phyloP scores from a whole-genome alignment of 352 stramenopile species.

The Phytopythium ostracodes region DNA sequence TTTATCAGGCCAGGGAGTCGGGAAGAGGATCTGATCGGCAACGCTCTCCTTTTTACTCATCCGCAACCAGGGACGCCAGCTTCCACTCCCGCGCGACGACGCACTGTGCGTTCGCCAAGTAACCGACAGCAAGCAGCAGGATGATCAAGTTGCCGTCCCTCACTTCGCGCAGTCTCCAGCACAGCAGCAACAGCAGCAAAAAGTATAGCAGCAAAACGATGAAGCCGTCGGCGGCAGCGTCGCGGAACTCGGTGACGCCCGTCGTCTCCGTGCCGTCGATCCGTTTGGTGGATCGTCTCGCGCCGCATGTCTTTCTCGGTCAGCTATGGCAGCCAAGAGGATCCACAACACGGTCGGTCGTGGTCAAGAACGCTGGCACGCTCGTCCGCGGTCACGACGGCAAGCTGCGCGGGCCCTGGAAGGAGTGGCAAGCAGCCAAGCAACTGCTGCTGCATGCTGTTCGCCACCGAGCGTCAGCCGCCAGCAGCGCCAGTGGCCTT shows the following conservation, averaged over 20 bases:
- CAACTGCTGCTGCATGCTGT: neutral
- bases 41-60: too few relatives aligned
- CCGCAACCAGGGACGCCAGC: neutral
- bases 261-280: neutral
- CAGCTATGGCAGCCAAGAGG: slow-evolving; percentile 11
- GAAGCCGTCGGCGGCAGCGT: neutral
- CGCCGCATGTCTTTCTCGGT: slow-evolving; percentile 26
- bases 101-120: neutral
- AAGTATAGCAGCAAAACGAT: neutral
- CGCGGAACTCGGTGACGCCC: neutral
- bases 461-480: slow-evolving; percentile 2
- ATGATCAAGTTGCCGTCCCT: neutral
- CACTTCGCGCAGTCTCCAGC: neutral
- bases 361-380: slow-evolving; percentile 24
- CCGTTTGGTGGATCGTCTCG: slow-evolving; percentile 12
- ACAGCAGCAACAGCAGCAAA: neutral
- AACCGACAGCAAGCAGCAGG: neutral
- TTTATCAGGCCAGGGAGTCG: neutral
- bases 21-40: too few relatives aligned
- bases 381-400: slow-evolving; percentile 15
- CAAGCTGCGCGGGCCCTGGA: slow-evolving; percentile 17
- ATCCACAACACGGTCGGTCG: slow-evolving; percentile 7
- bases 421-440: slow-evolving; percentile 23
- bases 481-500: slow-evolving; percentile 13
- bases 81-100: too few relatives aligned